Evolutionary conservation across 2,329 filamentous ascomycete species (phyloP), one percentile per base, ranked within the genome.

Genomic region (Scytalidium sp.): DNA sequence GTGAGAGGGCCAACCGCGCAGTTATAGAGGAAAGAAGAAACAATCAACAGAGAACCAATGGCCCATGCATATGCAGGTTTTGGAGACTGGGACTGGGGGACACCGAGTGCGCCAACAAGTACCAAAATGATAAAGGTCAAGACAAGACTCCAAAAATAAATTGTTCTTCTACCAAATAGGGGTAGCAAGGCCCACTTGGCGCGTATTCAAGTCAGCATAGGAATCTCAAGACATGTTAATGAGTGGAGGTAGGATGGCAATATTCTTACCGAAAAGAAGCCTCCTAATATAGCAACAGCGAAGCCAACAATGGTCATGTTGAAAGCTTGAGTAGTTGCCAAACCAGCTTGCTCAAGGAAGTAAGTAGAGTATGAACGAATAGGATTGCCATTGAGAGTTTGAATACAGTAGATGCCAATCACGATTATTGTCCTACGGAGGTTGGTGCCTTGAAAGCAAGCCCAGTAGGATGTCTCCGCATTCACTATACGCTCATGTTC

Each of bases 381-480:
- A 7, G 78, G 77, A 64, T 83, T 83, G 55, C 81, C 81, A 60
- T 78, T 81, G 9, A 84, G 68, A 60, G 82, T 80, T 64, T 84
- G 81, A 50, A 83, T 83, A 5, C 79, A 80, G 79, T 80, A 84
- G 6, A 81, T 78, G 57, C 81, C 42, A 46, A 70, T 65, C 1
- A 73, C 70, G 22, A 79, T 76, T 55, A 89, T 90, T 2, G 90
- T 96, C 22, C 90, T 82, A 50, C 90, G 85, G 44, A 86, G 74
- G 63, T 96, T 85, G 11, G 81, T 79, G 9, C 90, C 90, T 65
- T 79, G 84, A 78, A 96, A 95, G 70, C 90, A 96, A 67, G 95
- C 90, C 60, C 80, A 69, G 67, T 94, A 95, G 47, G 77, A 84
- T 6, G 88, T 81, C 25, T 90, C 89, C 9, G 73, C 71, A 3